phyloP scores from a whole-genome alignment of 495 filamentous ascomycete species.

The Oidiodendron maius region DNA sequence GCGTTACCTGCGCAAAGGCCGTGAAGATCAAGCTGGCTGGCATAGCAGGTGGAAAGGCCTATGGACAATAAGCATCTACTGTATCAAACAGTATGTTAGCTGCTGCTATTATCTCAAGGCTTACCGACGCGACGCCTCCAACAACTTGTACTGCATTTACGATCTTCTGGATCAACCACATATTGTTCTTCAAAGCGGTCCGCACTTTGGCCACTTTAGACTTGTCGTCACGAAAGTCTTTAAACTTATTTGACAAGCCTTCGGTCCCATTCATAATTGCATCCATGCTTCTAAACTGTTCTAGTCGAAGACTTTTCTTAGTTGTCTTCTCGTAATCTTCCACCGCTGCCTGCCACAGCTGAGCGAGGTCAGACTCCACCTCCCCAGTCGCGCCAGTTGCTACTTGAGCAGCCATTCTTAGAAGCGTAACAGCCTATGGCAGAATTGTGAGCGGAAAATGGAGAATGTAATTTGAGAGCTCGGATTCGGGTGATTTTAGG shows the following conservation, averaged over 20 bases:
- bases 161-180: background rate
- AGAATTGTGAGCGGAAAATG: too few relatives aligned
- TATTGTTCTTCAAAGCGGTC: background rate
- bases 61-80: background rate
- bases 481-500: too few relatives aligned
- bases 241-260: background rate
- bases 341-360: background rate
- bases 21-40: background rate
- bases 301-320: background rate
- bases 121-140: background rate
- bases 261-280: background rate
- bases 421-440: too few relatives aligned
- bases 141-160: background rate
- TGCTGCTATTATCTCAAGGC: too few relatives aligned
- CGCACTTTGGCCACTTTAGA: background rate
- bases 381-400: background rate
- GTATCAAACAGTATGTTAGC: too few relatives aligned
- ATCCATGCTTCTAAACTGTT: background rate
- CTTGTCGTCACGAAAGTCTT: background rate
- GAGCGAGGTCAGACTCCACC: background rate
- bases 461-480: too few relatives aligned
- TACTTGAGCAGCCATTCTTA: too few relatives aligned
- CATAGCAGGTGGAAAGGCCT: slow-evolving; percentile 1
- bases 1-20: background rate
- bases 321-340: background rate